Conservation (phyloP, 805 yeast genomes). For the Yamadazyma insecticola region DNA sequence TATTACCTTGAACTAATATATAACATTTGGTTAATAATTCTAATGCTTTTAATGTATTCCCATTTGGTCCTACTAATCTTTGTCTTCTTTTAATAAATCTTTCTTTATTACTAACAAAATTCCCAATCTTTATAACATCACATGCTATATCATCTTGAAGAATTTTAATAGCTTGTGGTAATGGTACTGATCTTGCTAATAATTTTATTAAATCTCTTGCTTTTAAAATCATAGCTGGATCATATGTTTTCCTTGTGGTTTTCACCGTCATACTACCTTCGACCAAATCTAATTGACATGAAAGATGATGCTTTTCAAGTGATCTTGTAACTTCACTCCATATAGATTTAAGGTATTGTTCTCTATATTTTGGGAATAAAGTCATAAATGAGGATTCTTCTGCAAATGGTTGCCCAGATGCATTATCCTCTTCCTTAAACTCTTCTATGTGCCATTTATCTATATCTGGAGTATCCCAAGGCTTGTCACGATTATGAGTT, state of each 20-base stretch:
- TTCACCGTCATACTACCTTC: slow-evolving; percentile 98
- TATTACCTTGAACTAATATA: slow-evolving; percentile 93
- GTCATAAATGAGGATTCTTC: slow-evolving; percentile 96
- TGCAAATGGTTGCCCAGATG: slow-evolving; percentile 82
- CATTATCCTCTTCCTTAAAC: slow-evolving; percentile 85
- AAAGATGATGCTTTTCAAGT: slow-evolving; percentile 65
- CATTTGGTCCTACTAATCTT: slow-evolving; percentile 93
- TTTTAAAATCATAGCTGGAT: slow-evolving; percentile 88
- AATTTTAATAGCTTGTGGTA: slow-evolving; percentile 91
- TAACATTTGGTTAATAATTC: slow-evolving; percentile 95
- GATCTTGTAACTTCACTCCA: slow-evolving; percentile 93
- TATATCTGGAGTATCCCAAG: slow-evolving; percentile 95
- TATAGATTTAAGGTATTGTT: slow-evolving; percentile 76
- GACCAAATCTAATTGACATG: slow-evolving; percentile 83
- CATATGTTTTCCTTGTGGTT: slow-evolving; percentile 92
- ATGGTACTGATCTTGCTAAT: slow-evolving; percentile 93
- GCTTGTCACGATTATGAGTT: slow-evolving; percentile 90
- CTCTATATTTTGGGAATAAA: slow-evolving; percentile 94
- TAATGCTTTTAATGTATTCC: slow-evolving; percentile 92
- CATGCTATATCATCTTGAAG: slow-evolving; percentile 91
- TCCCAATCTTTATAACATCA: slow-evolving; percentile 94
- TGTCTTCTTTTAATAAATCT: slow-evolving; percentile 94
- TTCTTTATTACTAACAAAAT: slow-evolving; percentile 83
- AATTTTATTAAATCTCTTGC: slow-evolving; percentile 94
- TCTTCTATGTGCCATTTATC: slow-evolving; percentile 91